Evolutionary conservation across 2,329 filamentous ascomycete genomes (phyloP).

Genomic region (Calycina herbarum): DNA sequence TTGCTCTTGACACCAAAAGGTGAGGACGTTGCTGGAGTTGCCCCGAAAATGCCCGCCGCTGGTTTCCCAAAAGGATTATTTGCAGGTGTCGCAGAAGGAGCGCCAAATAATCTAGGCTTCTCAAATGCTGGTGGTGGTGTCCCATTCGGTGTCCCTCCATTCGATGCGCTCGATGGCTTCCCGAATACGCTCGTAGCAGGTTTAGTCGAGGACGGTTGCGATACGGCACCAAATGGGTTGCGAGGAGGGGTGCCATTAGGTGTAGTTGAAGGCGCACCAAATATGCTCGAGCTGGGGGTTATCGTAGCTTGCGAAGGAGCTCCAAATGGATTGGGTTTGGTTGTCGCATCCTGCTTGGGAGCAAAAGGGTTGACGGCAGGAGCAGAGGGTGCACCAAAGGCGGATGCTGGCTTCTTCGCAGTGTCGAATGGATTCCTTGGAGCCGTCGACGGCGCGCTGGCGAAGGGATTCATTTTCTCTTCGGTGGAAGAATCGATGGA

Average conservation of each 20-base stretch:
- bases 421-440: constrained; percentile 24
- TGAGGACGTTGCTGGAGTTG: background rate
- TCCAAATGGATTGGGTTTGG: constrained; percentile 23
- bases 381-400: constrained; percentile 20
- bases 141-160: constrained; percentile 6
- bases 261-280: constrained; percentile 14
- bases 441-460: constrained; percentile 15
- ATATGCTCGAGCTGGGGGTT: constrained; percentile 8
- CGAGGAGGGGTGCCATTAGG: constrained; percentile 2
- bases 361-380: constrained; percentile 25
- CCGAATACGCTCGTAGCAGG: constrained; percentile 11
- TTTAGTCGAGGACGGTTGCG: constrained; percentile 5
- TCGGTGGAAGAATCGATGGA: constrained; percentile 8
- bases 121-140: constrained; percentile 6
- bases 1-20: constrained; percentile 4
- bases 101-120: background rate
- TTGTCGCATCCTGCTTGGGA: constrained; percentile 11
- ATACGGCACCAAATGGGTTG: constrained; percentile 13
- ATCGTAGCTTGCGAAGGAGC: constrained; percentile 19
- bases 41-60: constrained; percentile 13
- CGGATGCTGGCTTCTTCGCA: constrained; percentile 10
- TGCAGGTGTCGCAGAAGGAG: background rate
- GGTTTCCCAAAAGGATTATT: constrained; percentile 18
- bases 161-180: constrained; percentile 3
- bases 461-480: constrained; percentile 14